Conservation (phyloP, 1,139 yeast species). For the Trichomonascaceae sp. region DNA sequence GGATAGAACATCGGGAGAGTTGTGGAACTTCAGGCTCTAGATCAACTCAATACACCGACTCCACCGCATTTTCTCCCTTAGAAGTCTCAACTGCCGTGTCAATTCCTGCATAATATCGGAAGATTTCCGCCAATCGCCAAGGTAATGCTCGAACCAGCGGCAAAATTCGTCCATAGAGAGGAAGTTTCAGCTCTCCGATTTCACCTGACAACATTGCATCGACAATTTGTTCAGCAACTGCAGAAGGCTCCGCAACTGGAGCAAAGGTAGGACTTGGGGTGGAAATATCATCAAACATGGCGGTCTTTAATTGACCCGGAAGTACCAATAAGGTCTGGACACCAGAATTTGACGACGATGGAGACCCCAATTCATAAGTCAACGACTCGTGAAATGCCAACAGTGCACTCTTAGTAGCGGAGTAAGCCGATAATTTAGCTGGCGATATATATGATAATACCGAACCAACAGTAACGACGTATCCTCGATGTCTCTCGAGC, state of each 20-base stretch:
- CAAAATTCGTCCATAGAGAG: slow-evolving; percentile 66
- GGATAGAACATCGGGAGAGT: too few relatives aligned
- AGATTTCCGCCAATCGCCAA: slow-evolving; percentile 57
- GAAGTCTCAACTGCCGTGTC: slow-evolving; percentile 36
- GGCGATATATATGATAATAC: slow-evolving; percentile 83
- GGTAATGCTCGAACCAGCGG: slow-evolving; percentile 70
- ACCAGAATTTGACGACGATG: slow-evolving; percentile 32
- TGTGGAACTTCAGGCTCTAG: too few relatives aligned
- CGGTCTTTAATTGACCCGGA: slow-evolving; percentile 79
- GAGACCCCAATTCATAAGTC: slow-evolving; percentile 55
- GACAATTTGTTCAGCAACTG: slow-evolving; percentile 57
- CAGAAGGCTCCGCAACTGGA: slow-evolving; percentile 66
- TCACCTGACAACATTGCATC: slow-evolving; percentile 53
- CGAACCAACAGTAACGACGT: slow-evolving; percentile 73
- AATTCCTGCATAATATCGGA: slow-evolving; percentile 54
- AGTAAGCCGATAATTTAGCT: slow-evolving; percentile 72
- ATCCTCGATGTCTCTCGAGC: slow-evolving; percentile 60
- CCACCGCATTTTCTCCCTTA: not conserved
- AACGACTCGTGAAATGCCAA: slow-evolving; percentile 80
- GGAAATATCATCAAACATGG: slow-evolving; percentile 60
- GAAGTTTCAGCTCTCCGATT: slow-evolving; percentile 64
- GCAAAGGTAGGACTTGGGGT: slow-evolving; percentile 75
- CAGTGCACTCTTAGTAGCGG: slow-evolving; percentile 84
- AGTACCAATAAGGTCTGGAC: slow-evolving; percentile 70
- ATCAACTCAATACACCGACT: not conserved